A percentile compares a stretch with the other conserved stretches of the same genome.
These are phyloP conservation scores for Leccinum barrowsii DNA, from an alignment of 768 basidiomycete species.

Conservation along the genomic window DNA sequence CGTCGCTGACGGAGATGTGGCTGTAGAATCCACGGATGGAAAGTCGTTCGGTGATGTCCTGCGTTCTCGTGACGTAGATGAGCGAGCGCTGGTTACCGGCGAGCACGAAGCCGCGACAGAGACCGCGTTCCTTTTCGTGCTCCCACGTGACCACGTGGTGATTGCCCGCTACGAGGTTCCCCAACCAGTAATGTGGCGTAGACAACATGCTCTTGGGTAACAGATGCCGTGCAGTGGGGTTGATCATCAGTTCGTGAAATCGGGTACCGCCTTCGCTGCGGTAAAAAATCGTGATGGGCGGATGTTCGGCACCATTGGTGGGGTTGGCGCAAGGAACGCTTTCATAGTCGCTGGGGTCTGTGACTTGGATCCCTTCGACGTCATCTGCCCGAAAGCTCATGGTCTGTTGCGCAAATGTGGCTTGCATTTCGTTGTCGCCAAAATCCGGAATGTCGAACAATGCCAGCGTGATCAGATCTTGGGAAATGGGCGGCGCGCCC, in stretches of 20 bases:
- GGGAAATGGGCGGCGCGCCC: slow-evolving; percentile 18
- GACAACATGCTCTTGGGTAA: slow-evolving; percentile 23
- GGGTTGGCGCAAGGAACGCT: slow-evolving; percentile 14
- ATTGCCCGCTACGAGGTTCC: slow-evolving; percentile 23
- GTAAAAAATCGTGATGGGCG: slow-evolving; percentile 33
- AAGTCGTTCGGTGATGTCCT: slow-evolving; percentile 25
- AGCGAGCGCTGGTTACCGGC: slow-evolving; percentile 32
- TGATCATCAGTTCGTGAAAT: slow-evolving; percentile 28
- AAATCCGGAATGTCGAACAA: slow-evolving; percentile 31
- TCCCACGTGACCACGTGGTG: slow-evolving; percentile 29
- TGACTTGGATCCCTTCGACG: slow-evolving; percentile 34
- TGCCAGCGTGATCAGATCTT: slow-evolving; percentile 29
- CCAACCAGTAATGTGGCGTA: slow-evolving; percentile 29
- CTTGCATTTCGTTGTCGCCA: slow-evolving; percentile 27
- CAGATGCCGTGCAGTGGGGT: slow-evolving; percentile 22
- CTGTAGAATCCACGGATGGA: slow-evolving; percentile 32
- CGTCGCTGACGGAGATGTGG: slow-evolving; percentile 36
- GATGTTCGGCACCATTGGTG: slow-evolving; percentile 24
- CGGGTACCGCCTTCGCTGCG: slow-evolving; percentile 28
- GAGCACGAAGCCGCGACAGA: slow-evolving; percentile 31
- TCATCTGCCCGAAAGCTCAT: slow-evolving; percentile 31
- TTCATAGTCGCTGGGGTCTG: slow-evolving; percentile 26
- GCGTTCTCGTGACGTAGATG: slow-evolving; percentile 26
- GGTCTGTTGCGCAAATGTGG: slow-evolving; percentile 25
- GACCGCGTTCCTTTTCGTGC: slow-evolving; percentile 16